phyloP scores from a whole-genome alignment of 164 flowering plant species.

The Magnolia officinalis region DNA sequence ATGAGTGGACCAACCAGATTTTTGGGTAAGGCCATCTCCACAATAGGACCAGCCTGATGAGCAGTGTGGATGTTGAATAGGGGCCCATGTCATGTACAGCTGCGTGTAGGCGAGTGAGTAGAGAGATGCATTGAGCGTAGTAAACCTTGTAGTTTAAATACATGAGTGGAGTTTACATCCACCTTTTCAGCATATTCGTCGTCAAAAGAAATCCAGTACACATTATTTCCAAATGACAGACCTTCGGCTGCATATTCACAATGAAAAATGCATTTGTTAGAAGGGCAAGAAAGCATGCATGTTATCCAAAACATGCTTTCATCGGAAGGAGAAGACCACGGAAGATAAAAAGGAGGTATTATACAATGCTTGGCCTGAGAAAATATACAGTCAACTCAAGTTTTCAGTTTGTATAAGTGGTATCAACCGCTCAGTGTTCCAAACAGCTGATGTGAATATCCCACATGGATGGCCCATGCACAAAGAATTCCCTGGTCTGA shows the following conservation, averaged over 20 bases:
- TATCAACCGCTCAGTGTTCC: too few relatives aligned
- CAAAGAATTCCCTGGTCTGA: too few relatives aligned
- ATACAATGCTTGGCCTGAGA: too few relatives aligned
- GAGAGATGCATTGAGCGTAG: background rate
- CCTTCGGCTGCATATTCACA: slow-evolving; percentile 65
- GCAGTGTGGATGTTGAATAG: background rate
- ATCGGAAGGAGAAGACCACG: background rate
- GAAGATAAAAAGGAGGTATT: background rate
- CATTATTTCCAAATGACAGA: slow-evolving; percentile 78
- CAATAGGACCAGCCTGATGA: background rate
- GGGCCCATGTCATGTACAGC: background rate
- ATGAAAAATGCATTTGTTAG: background rate
- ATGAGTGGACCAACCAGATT: background rate
- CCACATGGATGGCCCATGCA: too few relatives aligned
- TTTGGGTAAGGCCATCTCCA: background rate
- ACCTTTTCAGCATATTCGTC: slow-evolving; percentile 81
- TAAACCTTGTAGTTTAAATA: too few relatives aligned
- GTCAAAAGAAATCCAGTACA: slow-evolving; percentile 83
- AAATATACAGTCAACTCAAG: too few relatives aligned
- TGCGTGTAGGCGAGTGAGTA: background rate
- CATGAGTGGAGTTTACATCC: too few relatives aligned
- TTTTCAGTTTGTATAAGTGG: too few relatives aligned
- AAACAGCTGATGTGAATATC: too few relatives aligned
- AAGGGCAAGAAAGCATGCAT: background rate
- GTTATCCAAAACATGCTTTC: too few relatives aligned